Conservation (phyloP, 495 filamentous ascomycete genomes). For the Lophium mytilinum region DNA sequence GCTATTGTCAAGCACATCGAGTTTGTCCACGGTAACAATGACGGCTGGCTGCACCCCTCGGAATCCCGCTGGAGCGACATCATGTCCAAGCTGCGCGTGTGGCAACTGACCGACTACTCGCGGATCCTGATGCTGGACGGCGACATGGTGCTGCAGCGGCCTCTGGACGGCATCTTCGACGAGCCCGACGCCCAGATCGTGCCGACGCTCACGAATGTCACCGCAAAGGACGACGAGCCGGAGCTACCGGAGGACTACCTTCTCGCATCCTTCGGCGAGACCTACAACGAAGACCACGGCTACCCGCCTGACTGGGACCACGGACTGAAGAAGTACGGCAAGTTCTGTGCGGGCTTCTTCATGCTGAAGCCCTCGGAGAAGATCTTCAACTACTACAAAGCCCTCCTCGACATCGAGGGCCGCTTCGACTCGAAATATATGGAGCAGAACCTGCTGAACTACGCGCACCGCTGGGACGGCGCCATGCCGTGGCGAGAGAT, state of each 20-base stretch:
- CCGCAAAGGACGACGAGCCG: constrained; percentile 2
- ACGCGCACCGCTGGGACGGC: constrained; percentile 16
- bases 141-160: constrained; percentile 17
- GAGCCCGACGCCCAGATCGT: constrained; percentile 8
- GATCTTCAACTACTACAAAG: constrained; percentile 19
- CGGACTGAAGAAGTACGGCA: constrained; percentile 6
- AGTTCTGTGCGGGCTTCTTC: constrained; percentile 25
- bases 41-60: constrained; percentile 17
- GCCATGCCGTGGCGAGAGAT: constrained; percentile 17
- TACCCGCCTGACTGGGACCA: constrained; percentile 5
- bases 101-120: constrained; percentile 22
- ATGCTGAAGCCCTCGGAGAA: constrained; percentile 8
- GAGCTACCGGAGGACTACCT: constrained; percentile 9
- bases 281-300: constrained; percentile 2
- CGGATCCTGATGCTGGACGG: constrained; percentile 22
- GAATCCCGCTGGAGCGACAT: constrained; percentile 14
- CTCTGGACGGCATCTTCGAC: constrained; percentile 23
- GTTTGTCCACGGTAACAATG: constrained; percentile 6
- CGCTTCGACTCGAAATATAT: constrained; percentile 15
- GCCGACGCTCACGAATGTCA: not conserved
- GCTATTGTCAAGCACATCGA: constrained; percentile 21
- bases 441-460: constrained; percentile 25
- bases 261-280: constrained; percentile 13
- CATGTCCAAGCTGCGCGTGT: constrained; percentile 27
- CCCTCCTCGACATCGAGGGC: constrained; percentile 12